Evolutionary conservation across 306 rosid genomes (phyloP), one percentile per base, ranked within the genome.

Genomic region (Astragalus glycyphyllos): DNA sequence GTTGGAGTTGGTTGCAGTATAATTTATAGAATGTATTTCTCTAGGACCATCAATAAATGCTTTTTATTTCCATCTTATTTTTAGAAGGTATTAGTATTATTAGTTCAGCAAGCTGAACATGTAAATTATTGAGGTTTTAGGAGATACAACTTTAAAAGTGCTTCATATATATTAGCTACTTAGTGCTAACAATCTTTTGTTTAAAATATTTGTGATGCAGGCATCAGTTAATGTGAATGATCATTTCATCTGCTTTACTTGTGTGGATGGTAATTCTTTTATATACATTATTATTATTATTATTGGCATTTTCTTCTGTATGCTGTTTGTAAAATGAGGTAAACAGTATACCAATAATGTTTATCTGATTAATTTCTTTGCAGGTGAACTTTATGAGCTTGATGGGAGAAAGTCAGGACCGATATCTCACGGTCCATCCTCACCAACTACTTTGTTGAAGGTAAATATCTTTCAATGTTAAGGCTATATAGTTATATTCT

Each of bases 241-340:
- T 70, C 98, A 92, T 82, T 92, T 92, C 79, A 92, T 92, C 84
- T 88, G 92, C 87, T 92, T 88, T 70, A 32, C 90, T 15, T 89
- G 96, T 47, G 88, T 85, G 50, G 89, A 88, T 56, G 96, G 98
- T 89, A 86, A 34, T 47, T 11, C 68, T 68, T 64, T 48, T 5
- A 20, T 59, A 10, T 7, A 12, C n/a, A 15, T 73, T 26, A 37
- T 51, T 49, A 77, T 2, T 15, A 13, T 16, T 70, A n/a, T n/a
- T n/a, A n/a, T 2, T 23, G 2, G 6, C 26, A 13, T 16, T 70
- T 68, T 62, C 15, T 61, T 26, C 4, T 53, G 20, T 65, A 7
- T 50, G 12, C 26, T 55, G 17, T 70, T 59, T 71, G 46, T 58
- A 31, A 50, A 31, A 47, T 31, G 58, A 37, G 45, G 26, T 63